A percentile compares a stretch with the other conserved stretches of the same genome.
These are phyloP conservation scores for Blastobotrys serpentis DNA, from an alignment of 1,139 yeast genomes.

Conservation along the genomic window DNA sequence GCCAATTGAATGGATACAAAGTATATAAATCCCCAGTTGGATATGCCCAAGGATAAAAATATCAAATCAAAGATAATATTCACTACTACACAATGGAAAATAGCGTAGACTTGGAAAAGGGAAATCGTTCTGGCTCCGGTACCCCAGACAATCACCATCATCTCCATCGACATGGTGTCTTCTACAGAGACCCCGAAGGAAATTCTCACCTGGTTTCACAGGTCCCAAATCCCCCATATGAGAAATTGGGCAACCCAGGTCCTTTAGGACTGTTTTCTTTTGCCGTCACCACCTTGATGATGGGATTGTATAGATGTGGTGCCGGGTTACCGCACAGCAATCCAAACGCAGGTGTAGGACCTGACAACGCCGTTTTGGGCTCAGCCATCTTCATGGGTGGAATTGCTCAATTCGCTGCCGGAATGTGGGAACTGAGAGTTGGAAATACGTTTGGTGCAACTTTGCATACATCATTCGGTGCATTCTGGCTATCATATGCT, in stretches of 20 bases:
- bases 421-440: constrained; percentile 61
- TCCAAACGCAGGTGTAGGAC: not conserved
- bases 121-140: not conserved
- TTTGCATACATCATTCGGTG: constrained; percentile 66
- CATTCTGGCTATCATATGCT: constrained; percentile 76
- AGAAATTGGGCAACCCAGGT: constrained; percentile 77
- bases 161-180: not conserved
- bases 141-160: not conserved
- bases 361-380: constrained; percentile 54
- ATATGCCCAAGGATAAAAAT: too few relatives aligned
- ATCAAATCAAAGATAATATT: not conserved
- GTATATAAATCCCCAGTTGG: too few relatives aligned
- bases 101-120: constrained; percentile 4
- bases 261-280: constrained; percentile 85
- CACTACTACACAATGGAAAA: not conserved
- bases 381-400: constrained; percentile 82
- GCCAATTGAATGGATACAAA: not conserved
- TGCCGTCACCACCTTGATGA: constrained; percentile 57
- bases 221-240: constrained; percentile 9
- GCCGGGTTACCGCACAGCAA: constrained; percentile 7
- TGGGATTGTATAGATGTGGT: constrained; percentile 7
- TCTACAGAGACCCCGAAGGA: not conserved
- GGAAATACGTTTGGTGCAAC: constrained; percentile 88
- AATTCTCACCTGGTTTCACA: constrained; percentile 5
- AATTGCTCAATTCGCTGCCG: constrained; percentile 65